A percentile compares a stretch with the other conserved stretches of the same genome.
These are phyloP conservation scores for Thinopyrum elongatum DNA, from an alignment of 176 grass and related monocot species.

Conservation along the genomic window DNA sequence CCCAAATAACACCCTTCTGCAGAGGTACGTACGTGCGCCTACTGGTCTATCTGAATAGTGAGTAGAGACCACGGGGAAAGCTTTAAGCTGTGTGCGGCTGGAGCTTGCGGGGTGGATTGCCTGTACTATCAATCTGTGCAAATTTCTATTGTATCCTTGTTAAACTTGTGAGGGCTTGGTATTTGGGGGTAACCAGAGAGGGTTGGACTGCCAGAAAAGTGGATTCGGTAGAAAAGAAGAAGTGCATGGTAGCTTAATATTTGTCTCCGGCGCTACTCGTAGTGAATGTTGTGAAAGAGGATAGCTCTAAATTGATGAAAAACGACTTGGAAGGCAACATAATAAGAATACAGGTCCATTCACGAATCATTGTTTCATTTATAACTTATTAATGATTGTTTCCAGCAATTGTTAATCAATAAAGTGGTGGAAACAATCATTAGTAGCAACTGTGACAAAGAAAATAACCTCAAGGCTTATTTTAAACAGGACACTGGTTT, in stretches of 20 bases:
- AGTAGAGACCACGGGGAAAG: background rate
- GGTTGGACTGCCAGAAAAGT: background rate
- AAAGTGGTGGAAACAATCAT: background rate
- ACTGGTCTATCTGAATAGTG: background rate
- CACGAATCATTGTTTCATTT: too few relatives aligned
- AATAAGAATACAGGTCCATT: background rate
- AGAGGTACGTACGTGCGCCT: background rate
- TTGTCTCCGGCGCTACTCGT: background rate
- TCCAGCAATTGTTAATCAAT: background rate
- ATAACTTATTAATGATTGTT: too few relatives aligned
- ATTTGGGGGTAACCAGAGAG: background rate
- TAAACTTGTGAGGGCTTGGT: background rate
- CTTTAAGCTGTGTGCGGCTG: background rate
- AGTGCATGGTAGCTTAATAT: background rate
- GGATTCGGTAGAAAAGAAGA: background rate
- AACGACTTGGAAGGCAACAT: background rate
- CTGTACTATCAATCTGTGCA: background rate
- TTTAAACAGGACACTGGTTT: background rate
- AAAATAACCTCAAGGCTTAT: background rate
- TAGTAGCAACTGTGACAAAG: background rate
- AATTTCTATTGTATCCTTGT: background rate
- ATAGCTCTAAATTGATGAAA: background rate
- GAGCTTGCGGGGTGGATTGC: background rate
- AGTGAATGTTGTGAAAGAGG: background rate
- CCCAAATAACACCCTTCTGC: constrained; percentile 30